Evolutionary conservation across 2,329 filamentous ascomycete genomes (phyloP).

Genomic region (Colletotrichum truncatum): DNA sequence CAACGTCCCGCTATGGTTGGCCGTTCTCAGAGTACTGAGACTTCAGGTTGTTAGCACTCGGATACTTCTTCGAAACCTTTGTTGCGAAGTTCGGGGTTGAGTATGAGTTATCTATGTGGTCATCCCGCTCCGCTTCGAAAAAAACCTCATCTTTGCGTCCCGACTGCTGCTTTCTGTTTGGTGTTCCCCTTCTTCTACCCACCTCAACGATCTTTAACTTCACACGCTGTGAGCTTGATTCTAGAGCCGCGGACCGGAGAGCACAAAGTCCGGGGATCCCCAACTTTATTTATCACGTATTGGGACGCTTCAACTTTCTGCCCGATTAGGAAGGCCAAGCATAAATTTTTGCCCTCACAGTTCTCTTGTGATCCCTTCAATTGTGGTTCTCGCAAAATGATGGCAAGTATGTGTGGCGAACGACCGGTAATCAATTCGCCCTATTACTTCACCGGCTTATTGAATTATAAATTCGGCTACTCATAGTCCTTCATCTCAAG

Average conservation of each 20-base stretch:
- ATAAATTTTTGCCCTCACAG: too few species aligned
- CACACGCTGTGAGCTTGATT: too few species aligned
- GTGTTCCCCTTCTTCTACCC: not conserved
- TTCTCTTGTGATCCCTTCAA: too few species aligned
- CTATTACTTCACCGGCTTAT: not conserved
- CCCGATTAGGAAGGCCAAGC: slow-evolving; percentile 2
- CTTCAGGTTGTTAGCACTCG: too few species aligned
- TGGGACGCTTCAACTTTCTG: not conserved
- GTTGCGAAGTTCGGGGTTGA: not conserved
- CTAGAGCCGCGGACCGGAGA: not conserved
- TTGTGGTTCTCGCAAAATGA: not conserved
- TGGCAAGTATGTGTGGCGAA: too few species aligned
- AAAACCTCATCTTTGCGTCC: not conserved
- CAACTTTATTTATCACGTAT: too few species aligned
- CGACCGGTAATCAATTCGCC: too few species aligned
- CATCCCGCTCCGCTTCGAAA: not conserved
- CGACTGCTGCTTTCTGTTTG: slow-evolving; percentile 9
- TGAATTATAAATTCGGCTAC: not conserved
- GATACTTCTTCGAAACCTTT: too few species aligned
- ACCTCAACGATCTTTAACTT: not conserved
- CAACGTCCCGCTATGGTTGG: too few species aligned
- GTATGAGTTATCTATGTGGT: not conserved
- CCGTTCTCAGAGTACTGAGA: too few species aligned
- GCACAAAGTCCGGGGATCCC: too few species aligned
- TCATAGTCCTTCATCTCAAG: not conserved